Evolutionary conservation across 1,284 basidiomycete genomes (phyloP), one percentile per base, ranked within the genome.

Genomic region (Cryptococcus sp.): DNA sequence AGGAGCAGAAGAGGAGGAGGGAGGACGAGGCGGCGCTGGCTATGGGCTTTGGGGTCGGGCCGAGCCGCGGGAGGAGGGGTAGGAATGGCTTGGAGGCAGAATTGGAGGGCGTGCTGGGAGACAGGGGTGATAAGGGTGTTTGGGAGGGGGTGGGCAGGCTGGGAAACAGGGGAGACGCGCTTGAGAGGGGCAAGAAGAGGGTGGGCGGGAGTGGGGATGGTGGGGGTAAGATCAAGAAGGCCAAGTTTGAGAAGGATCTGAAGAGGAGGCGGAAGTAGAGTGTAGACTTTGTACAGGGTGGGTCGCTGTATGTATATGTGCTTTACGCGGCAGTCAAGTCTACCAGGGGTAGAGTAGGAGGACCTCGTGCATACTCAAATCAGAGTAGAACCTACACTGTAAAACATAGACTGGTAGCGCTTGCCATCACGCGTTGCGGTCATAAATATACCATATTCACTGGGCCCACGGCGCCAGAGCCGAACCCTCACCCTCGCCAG

Each of bases 1-100:
- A 86, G 70, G 95, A 97, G 53, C 83, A 84, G 20, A 85, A 83
- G 70, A 80, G 86, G 54, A 82, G 95, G n/a, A 78, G 79, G 55
- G 82, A 86, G 60, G 95, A 98, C 74, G 95, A 98, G 76, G 91
- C 85, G 67, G 90, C 93, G 63, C 80, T 98, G 61, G 92, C 92
- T 7, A 80, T 98, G n/a, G 95, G 96, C 49, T 76, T 75, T 40
- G 76, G 75, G 8, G 69, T 77, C 7, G 72, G 72, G 3, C 63
- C 64, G 0, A 64, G 62, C 5, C 77, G 82, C 36, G 80, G 83
- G 42, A 78, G 84, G 18, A 79, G 85, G 54, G 87, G 57, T 13
- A 59, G 85, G 39, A 88, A 87, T 43, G 89, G 88, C 0, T 78
- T 92, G 57, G 87, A 88, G 64, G 89, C 89, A 65, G 91, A 92